Evolutionary conservation across 2,329 filamentous ascomycete species (phyloP).

Genomic region (Colletotrichum aenigma): DNA sequence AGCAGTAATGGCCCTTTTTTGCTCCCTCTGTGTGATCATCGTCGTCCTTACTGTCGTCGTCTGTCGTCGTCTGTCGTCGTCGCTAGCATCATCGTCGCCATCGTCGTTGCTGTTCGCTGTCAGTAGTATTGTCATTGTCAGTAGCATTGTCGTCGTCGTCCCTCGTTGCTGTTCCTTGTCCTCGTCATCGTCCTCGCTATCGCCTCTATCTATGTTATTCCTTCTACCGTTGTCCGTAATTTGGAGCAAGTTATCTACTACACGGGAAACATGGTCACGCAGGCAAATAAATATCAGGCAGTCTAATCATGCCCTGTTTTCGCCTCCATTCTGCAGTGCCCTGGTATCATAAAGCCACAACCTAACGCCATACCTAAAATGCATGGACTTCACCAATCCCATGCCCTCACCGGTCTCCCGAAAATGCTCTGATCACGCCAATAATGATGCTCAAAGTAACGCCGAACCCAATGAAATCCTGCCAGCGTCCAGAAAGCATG

Average conservation of each 20-base stretch:
- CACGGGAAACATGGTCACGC: neutral
- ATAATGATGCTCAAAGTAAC: slow-evolving; percentile 63
- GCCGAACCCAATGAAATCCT: slow-evolving; percentile 86
- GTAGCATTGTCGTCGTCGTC: neutral
- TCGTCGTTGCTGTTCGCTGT: too few species aligned
- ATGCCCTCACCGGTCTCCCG: neutral
- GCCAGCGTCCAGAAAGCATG: slow-evolving; percentile 82
- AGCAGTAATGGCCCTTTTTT: slow-evolving; percentile 21
- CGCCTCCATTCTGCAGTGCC: neutral
- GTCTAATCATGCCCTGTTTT: neutral
- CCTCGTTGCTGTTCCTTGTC: too few species aligned
- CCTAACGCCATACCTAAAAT: neutral
- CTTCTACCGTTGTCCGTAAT: neutral
- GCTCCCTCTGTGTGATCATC: neutral
- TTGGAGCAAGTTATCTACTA: neutral
- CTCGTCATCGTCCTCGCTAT: neutral
- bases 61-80: too few species aligned
- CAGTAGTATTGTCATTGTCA: neutral
- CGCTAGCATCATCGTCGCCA: neutral
- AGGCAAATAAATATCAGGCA: accelerated
- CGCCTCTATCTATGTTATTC: accelerated
- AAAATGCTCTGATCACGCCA: slow-evolving; percentile 34
- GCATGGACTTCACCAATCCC: neutral
- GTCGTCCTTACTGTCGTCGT: too few species aligned
- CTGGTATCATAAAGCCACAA: slow-evolving; percentile 7